Evolutionary conservation across 2,329 filamentous ascomycete species (phyloP).

Genomic region (Claviceps quebecensis): DNA sequence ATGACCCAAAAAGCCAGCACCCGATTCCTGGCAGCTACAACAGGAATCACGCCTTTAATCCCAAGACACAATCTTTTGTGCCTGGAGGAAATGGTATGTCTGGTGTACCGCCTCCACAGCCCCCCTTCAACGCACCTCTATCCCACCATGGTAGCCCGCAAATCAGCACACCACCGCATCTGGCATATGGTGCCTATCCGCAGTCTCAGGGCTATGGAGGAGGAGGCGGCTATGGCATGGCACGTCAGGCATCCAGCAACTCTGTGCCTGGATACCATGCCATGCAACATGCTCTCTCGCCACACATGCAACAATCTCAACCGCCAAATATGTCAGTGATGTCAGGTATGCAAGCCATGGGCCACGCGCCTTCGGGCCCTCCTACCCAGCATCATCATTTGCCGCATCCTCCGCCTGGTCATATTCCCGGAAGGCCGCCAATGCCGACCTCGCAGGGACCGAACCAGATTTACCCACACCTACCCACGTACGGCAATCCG

Average conservation of each 20-base stretch:
- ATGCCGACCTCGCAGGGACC: conserved; percentile 28
- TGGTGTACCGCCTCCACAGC: conserved; percentile 32
- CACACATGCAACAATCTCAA: conserved; percentile 11
- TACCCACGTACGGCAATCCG: conserved; percentile 45
- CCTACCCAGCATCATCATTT: conserved; percentile 22
- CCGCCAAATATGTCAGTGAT: conserved; percentile 7
- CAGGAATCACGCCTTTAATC: conserved; percentile 72
- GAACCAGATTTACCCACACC: conserved; percentile 34
- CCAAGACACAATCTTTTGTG: conserved; percentile 84
- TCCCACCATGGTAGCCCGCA: conserved; percentile 41
- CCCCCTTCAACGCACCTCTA: conserved; percentile 32
- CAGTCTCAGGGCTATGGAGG: conserved; percentile 33
- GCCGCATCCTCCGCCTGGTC: conserved; percentile 26
- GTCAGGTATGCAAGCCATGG: conserved; percentile 16
- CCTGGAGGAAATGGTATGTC: conserved; percentile 42
- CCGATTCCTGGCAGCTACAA: conserved; percentile 75
- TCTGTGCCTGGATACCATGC: conserved; percentile 37
- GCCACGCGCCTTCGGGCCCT: conserved; percentile 22
- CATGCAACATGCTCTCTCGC: conserved; percentile 25
- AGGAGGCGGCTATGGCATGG: conserved; percentile 39
- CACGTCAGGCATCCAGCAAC: conserved; percentile 40
- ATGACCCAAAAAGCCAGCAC: conserved; percentile 63
- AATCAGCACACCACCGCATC: conserved; percentile 35
- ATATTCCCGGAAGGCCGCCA: conserved; percentile 32
- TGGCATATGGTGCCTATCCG: conserved; percentile 35